Evolutionary conservation across 2,329 filamentous ascomycete genomes (phyloP).

Genomic region (Alternaria brassicicola): DNA sequence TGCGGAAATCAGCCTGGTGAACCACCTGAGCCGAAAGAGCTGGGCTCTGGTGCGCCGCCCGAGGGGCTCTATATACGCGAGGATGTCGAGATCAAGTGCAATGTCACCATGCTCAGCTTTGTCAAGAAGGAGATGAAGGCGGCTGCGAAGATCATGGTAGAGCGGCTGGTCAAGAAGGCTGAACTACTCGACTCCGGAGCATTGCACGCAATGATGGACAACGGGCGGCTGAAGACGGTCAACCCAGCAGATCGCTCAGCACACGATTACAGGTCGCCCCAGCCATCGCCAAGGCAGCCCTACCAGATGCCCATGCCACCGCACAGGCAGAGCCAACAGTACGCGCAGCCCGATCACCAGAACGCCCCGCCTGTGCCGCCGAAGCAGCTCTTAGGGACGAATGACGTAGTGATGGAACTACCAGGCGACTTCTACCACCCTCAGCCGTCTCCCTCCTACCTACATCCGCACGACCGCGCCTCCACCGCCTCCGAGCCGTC

Average conservation of each 20-base stretch:
- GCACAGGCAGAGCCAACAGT: slow-evolving; percentile 9
- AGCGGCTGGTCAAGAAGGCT: slow-evolving; percentile 72
- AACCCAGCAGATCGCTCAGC: slow-evolving; percentile 53
- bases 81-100: slow-evolving; percentile 74
- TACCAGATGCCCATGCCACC: slow-evolving; percentile 41
- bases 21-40: slow-evolving; percentile 65
- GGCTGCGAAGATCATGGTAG: slow-evolving; percentile 70
- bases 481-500: slow-evolving; percentile 30
- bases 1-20: slow-evolving; percentile 73
- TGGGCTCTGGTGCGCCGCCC: slow-evolving; percentile 67
- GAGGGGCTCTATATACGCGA: slow-evolving; percentile 72
- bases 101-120: slow-evolving; percentile 67
- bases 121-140: slow-evolving; percentile 71
- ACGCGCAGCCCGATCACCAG: slow-evolving; percentile 17
- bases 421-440: slow-evolving; percentile 51
- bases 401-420: slow-evolving; percentile 50
- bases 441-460: slow-evolving; percentile 34
- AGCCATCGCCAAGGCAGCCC: slow-evolving; percentile 27
- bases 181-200: slow-evolving; percentile 70
- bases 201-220: slow-evolving; percentile 70
- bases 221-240: slow-evolving; percentile 66
- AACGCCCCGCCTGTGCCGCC: slow-evolving; percentile 19
- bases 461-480: slow-evolving; percentile 33
- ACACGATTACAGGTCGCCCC: slow-evolving; percentile 22
- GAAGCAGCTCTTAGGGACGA: slow-evolving; percentile 33